phyloP scores from a whole-genome alignment of 331 rosid genomes.

The Malus hybrid region DNA sequence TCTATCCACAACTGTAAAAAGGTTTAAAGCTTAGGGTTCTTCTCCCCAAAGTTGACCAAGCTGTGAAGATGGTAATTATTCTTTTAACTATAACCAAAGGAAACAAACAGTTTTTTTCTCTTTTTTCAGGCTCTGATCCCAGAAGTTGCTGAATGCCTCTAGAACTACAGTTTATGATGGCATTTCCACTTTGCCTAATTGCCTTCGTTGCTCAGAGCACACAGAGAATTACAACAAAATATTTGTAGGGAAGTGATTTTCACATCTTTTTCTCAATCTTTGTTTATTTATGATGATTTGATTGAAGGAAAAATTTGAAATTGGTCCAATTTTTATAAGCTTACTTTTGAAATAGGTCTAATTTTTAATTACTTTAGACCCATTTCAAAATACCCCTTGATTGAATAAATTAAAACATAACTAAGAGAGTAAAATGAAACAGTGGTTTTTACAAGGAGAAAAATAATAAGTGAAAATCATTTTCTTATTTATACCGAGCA shows the following conservation, averaged over 20 bases:
- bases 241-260: too few species aligned
- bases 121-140: not conserved
- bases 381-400: too few species aligned
- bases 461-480: too few species aligned
- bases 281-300: too few species aligned
- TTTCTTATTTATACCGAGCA: not conserved
- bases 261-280: too few species aligned
- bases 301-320: too few species aligned
- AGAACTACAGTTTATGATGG: not conserved
- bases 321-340: too few species aligned
- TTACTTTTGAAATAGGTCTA: too few species aligned
- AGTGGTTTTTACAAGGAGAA: too few species aligned
- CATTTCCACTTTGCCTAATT: not conserved
- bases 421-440: too few species aligned
- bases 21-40: not conserved
- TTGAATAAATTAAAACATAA: too few species aligned
- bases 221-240: not conserved
- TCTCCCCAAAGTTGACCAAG: conserved; percentile 10
- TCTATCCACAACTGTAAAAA: not conserved
- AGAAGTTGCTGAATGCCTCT: not conserved
- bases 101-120: not conserved
- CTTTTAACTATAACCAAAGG: not conserved
- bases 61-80: not conserved
- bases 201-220: not conserved
- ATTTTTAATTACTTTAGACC: too few species aligned